Evolutionary conservation across 2,329 filamentous ascomycete species (phyloP).

Genomic region (Colletotrichum phormii): DNA sequence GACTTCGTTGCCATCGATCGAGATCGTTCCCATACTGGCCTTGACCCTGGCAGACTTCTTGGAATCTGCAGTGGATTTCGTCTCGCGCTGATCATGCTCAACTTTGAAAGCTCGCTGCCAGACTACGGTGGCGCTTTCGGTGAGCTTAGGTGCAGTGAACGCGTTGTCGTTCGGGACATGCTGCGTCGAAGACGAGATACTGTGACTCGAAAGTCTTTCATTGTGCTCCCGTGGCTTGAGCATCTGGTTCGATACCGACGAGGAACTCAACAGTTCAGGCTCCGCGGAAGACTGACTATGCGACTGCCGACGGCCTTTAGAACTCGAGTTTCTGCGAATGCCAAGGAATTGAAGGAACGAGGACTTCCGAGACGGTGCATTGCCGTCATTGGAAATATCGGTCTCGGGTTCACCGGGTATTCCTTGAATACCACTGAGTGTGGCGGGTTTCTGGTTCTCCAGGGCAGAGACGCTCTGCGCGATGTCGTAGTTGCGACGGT

Average conservation of each 20-base stretch:
- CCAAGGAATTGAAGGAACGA: conserved; percentile 22
- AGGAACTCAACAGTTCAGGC: background rate
- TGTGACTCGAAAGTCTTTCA: conserved; percentile 37
- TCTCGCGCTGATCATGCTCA: conserved; percentile 37
- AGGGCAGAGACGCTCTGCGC: conserved; percentile 45
- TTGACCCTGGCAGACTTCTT: conserved; percentile 17
- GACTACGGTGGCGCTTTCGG: conserved; percentile 42
- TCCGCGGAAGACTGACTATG: conserved; percentile 23
- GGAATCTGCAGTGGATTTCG: background rate
- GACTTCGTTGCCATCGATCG: conserved; percentile 31
- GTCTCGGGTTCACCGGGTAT: conserved; percentile 46
- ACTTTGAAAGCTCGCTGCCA: conserved; percentile 44
- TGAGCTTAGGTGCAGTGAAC: conserved; percentile 27
- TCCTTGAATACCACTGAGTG: conserved; percentile 54
- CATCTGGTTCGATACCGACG: conserved; percentile 1
- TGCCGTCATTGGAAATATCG: background rate
- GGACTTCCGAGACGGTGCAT: conserved; percentile 3
- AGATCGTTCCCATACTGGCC: conserved; percentile 13
- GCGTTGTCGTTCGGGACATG: background rate
- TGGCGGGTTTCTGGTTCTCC: conserved; percentile 45
- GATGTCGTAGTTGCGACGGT: conserved; percentile 52
- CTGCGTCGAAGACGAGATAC: conserved; percentile 34
- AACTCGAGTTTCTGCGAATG: background rate
- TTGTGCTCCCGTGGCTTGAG: conserved; percentile 16
- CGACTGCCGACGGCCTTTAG: conserved; percentile 20